A percentile compares a stretch with the other conserved stretches of the same genome.
phyloP scores from a whole-genome alignment of 1,139 yeast genomes.

The Saccharomyces hybrid region DNA sequence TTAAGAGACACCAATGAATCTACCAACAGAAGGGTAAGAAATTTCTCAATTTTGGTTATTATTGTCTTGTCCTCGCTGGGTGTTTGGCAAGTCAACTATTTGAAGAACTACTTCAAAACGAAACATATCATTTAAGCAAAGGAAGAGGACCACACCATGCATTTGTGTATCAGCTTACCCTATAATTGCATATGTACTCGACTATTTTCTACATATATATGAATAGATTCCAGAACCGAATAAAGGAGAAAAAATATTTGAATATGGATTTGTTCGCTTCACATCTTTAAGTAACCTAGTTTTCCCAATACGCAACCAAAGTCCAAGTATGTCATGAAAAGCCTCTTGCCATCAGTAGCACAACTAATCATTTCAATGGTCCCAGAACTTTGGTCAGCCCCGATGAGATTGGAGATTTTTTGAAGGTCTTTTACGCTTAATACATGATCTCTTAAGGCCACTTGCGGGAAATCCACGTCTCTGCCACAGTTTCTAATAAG shows the following conservation, averaged over 20 bases:
- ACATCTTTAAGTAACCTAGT: slow-evolving; percentile 32
- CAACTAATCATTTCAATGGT: slow-evolving; percentile 40
- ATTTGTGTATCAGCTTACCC: not conserved
- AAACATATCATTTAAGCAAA: slow-evolving; percentile 70
- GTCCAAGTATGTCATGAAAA: slow-evolving; percentile 35
- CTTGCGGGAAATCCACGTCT: slow-evolving; percentile 16
- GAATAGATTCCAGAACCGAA: not conserved
- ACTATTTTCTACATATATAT: not conserved
- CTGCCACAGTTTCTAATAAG: slow-evolving; percentile 28
- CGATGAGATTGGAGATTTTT: slow-evolving; percentile 28
- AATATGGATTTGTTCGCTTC: slow-evolving; percentile 3
- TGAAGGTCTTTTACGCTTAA: slow-evolving; percentile 35
- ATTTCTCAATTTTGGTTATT: slow-evolving; percentile 67
- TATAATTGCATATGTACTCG: not conserved
- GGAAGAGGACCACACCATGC: not conserved
- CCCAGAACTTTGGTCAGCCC: slow-evolving; percentile 30
- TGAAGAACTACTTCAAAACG: slow-evolving; percentile 88
- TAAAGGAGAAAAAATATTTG: not conserved
- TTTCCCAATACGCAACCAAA: slow-evolving; percentile 41
- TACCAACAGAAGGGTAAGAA: slow-evolving; percentile 69
- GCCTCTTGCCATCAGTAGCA: slow-evolving; percentile 35
- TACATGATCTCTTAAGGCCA: slow-evolving; percentile 19
- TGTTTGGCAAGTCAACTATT: slow-evolving; percentile 84
- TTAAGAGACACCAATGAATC: slow-evolving; percentile 96
- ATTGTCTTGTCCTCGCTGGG: slow-evolving; percentile 70